Evolutionary conservation across 257 asterid genomes (phyloP).

Genomic region (Catharanthus roseus): DNA sequence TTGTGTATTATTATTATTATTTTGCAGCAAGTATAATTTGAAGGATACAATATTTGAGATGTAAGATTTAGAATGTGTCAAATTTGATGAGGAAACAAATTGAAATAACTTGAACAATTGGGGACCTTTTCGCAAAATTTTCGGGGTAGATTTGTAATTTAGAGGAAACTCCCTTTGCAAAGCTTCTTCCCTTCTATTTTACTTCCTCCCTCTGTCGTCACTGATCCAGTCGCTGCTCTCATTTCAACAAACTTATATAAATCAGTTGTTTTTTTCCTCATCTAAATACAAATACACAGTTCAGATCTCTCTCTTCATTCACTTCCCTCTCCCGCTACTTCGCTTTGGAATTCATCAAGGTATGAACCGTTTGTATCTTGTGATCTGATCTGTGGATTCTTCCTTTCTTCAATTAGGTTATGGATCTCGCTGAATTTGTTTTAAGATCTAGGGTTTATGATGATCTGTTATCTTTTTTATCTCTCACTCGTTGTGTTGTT

Average conservation of each 20-base stretch:
- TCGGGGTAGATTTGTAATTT: background rate
- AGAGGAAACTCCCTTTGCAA: background rate
- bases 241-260: constrained; percentile 1
- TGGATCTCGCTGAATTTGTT: constrained; percentile 10
- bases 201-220: background rate
- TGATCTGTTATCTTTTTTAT: constrained; percentile 6
- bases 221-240: background rate
- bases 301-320: background rate
- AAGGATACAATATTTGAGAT: no score
- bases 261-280: no score
- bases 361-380: background rate
- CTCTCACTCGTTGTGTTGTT: background rate
- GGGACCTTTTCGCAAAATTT: background rate
- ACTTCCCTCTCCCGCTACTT: background rate
- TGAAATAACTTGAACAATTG: background rate
- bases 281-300: background rate
- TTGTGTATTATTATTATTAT: no score
- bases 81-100: background rate
- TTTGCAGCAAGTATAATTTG: no score
- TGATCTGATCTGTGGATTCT: background rate
- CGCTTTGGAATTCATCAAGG: background rate
- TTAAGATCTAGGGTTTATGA: constrained; percentile 17
- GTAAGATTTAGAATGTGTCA: background rate
- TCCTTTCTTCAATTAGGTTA: background rate
- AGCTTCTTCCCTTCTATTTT: background rate